These are phyloP conservation scores for Fragaria nilgerrensis DNA, from an alignment of 306 rosid species.

Conservation along the genomic window DNA sequence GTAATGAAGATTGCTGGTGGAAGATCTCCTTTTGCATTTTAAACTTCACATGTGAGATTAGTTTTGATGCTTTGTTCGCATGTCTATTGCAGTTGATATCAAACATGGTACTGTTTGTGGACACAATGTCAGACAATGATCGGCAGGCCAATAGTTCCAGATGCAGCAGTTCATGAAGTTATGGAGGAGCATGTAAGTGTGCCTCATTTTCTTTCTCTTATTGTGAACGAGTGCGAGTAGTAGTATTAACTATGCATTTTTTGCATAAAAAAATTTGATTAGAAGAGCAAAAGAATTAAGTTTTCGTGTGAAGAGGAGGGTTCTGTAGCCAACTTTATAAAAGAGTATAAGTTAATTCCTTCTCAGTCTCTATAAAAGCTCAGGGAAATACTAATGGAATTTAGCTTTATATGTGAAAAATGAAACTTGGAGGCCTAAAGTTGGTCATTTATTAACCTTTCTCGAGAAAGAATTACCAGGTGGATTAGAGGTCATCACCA, in stretches of 20 bases:
- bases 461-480: slow-evolving; percentile 69
- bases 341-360: neutral
- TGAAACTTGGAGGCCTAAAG: no score
- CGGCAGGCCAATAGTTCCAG: slow-evolving; percentile 75
- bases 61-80: slow-evolving; percentile 7
- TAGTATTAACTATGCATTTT: neutral
- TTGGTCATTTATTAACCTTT: no score
- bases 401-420: neutral
- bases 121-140: slow-evolving; percentile 74
- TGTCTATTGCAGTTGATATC: slow-evolving; percentile 60
- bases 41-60: neutral
- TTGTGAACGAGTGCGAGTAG: neutral
- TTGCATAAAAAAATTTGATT: neutral
- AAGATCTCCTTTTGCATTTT: neutral
- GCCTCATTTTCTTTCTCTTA: slow-evolving; percentile 1
- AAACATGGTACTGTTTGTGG: slow-evolving; percentile 75
- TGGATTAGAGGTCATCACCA: slow-evolving; percentile 53
- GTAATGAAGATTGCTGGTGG: neutral
- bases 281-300: neutral
- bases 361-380: neutral
- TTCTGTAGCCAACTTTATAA: neutral
- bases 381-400: neutral
- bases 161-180: slow-evolving; percentile 79
- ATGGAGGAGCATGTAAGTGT: slow-evolving; percentile 93
- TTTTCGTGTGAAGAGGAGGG: neutral